A percentile compares a stretch with the other conserved stretches of the same genome.
Evolutionary conservation across 179 eudicot species (phyloP).

Genomic region (Spergularia azorica): DNA sequence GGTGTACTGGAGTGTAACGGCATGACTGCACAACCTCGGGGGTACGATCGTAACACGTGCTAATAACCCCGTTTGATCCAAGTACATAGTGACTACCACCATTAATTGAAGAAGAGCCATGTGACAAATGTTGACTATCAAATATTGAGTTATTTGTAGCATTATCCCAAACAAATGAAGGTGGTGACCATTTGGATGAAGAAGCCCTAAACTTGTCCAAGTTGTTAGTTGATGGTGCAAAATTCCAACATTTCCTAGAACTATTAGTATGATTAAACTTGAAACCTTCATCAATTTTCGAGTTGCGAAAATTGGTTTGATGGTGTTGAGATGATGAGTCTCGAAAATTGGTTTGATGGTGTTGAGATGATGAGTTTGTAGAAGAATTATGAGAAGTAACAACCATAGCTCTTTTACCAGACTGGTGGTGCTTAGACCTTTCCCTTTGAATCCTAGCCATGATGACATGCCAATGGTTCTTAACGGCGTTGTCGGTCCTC

Average conservation of each 20-base stretch:
- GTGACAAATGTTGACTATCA: slow-evolving; percentile 8
- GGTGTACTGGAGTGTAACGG: background rate
- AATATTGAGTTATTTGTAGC: slow-evolving; percentile 19
- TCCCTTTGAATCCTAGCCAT: slow-evolving; percentile 61
- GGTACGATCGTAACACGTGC: slow-evolving; percentile 2
- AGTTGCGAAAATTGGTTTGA: slow-evolving; percentile 5
- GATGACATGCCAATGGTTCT: slow-evolving; percentile 85
- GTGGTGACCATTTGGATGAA: slow-evolving; percentile 1
- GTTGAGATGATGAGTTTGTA: slow-evolving; percentile 14
- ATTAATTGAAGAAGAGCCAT: slow-evolving; percentile 12
- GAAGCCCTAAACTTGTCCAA: slow-evolving; percentile 30
- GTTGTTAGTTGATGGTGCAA: slow-evolving; percentile 13
- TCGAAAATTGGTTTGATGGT: slow-evolving; percentile 11
- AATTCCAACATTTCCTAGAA: slow-evolving; percentile 19
- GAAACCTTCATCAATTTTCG: slow-evolving; percentile 16
- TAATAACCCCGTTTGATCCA: slow-evolving; percentile 14
- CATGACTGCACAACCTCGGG: slow-evolving; percentile 4
- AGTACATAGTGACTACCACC: slow-evolving; percentile 9
- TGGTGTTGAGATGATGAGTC: slow-evolving; percentile 17
- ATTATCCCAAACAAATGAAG: slow-evolving; percentile 17
- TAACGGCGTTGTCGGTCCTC: slow-evolving; percentile 77
- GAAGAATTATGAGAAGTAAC: slow-evolving; percentile 22
- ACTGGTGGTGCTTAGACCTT: slow-evolving; percentile 23
- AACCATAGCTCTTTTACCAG: slow-evolving; percentile 6
- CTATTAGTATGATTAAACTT: background rate